Evolutionary conservation across 78 protist genomes (phyloP).

Genomic region (Emiliania huxleyi): DNA sequence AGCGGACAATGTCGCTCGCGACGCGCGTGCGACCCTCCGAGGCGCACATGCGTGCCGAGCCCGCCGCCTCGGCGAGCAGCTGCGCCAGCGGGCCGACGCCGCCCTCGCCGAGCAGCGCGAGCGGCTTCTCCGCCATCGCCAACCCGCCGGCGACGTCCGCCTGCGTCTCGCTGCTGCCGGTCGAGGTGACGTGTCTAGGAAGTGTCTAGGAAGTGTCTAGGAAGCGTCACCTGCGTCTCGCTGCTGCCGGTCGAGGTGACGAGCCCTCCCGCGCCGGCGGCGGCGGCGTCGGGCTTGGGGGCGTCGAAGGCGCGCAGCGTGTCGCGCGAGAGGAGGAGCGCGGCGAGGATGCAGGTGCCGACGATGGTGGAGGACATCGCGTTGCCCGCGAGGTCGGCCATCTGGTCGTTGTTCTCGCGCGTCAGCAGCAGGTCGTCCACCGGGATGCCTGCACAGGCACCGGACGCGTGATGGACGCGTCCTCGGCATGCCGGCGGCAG

Average conservation of each 20-base stretch:
- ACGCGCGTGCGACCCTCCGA: not conserved
- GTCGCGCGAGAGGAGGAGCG: constrained; percentile 15
- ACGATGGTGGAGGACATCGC: constrained; percentile 58
- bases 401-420: not conserved
- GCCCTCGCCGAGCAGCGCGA: not conserved
- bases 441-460: too few relatives aligned
- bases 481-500: too few relatives aligned
- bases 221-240: too few relatives aligned
- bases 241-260: not conserved
- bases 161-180: not conserved
- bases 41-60: not conserved
- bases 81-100: not conserved
- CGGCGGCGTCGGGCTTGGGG: not conserved
- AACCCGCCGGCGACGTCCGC: not conserved
- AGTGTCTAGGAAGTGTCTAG: too few relatives aligned
- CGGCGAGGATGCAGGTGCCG: constrained; percentile 43
- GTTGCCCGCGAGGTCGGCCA: constrained; percentile 49
- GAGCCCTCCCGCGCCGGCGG: not conserved
- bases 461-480: too few relatives aligned
- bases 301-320: not conserved
- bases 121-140: not conserved
- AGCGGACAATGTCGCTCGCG: not conserved
- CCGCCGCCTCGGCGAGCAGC: not conserved
- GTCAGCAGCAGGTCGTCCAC: constrained; percentile 42
- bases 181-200: not conserved